These are phyloP conservation scores for Gaeumannomyces tritici DNA, from an alignment of 2,329 filamentous ascomycete species.

Conservation along the genomic window DNA sequence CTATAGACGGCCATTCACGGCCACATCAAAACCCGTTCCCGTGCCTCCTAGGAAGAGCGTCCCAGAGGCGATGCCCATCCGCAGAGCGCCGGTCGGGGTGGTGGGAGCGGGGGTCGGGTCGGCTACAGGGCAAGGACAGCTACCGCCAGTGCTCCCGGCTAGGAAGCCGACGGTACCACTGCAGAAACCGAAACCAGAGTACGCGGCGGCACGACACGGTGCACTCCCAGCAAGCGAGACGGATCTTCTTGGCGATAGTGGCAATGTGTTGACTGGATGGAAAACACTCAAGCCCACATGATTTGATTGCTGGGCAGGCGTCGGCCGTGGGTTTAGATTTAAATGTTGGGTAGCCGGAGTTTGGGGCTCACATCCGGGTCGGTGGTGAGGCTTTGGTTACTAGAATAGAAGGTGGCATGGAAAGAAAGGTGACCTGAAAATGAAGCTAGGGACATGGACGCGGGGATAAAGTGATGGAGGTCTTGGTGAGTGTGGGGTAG, in stretches of 20 bases:
- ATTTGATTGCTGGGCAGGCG: background rate
- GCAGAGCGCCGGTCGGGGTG: constrained; percentile 10
- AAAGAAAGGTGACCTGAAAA: too few species aligned
- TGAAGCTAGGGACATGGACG: too few species aligned
- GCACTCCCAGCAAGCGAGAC: constrained; percentile 13
- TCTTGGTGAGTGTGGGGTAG: too few species aligned
- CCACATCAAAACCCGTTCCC: constrained; percentile 1
- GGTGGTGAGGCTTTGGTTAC: too few species aligned
- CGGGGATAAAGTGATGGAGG: too few species aligned
- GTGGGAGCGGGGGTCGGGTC: constrained; percentile 5
- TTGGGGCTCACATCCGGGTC: too few species aligned
- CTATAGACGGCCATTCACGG: constrained; percentile 6
- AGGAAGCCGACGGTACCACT: constrained; percentile 3
- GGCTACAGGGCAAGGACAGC: constrained; percentile 5
- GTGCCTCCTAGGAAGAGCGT: constrained; percentile 6
- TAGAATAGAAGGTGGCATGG: too few species aligned
- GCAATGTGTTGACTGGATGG: constrained; percentile 39
- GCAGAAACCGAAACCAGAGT: constrained; percentile 1
- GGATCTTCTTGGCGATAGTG: constrained; percentile 38
- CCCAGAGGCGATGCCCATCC: background rate
- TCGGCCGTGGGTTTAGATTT: too few species aligned
- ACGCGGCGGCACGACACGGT: background rate
- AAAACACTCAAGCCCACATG: constrained; percentile 41
- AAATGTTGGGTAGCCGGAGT: too few species aligned
- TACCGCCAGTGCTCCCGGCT: constrained; percentile 10